These are phyloP conservation scores for Sanghuangporus weigelae DNA, from an alignment of 1,284 basidiomycete genomes.

Conservation along the genomic window DNA sequence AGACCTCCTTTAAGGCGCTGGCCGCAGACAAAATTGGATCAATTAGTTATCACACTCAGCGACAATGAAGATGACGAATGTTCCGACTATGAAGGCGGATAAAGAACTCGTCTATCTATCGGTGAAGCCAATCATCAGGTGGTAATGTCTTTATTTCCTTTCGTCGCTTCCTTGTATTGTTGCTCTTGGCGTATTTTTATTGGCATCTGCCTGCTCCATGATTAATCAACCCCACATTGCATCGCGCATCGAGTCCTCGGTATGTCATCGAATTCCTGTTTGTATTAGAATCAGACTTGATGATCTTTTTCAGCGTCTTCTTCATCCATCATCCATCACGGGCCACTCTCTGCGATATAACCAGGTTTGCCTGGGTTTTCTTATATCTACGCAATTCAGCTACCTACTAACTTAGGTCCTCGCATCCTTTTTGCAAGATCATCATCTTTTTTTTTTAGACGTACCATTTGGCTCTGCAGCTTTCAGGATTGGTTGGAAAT, in stretches of 20 bases:
- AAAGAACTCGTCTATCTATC: not conserved
- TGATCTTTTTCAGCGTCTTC: not conserved
- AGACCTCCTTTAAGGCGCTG: not conserved
- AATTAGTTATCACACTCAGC: conserved; percentile 3
- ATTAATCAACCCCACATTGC: too few species aligned
- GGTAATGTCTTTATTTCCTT: not conserved
- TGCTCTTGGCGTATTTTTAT: not conserved
- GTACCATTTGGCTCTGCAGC: too few species aligned
- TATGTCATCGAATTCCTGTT: not conserved
- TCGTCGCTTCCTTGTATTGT: not conserved
- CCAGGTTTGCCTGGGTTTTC: not conserved
- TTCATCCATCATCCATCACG: not conserved
- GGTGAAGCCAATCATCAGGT: not conserved
- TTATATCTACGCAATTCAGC: not conserved
- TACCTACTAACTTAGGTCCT: too few species aligned
- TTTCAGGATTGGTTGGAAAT: too few species aligned
- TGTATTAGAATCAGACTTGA: not conserved
- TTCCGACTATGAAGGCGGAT: not conserved
- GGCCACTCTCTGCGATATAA: not conserved
- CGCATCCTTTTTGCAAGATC: too few species aligned
- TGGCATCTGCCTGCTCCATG: not conserved
- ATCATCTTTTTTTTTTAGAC: too few species aligned
- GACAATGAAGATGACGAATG: conserved; percentile 9
- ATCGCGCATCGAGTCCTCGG: not conserved
- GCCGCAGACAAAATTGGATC: conserved; percentile 6